Evolutionary conservation across 192 early-diverging fungal genomes (phyloP).

Genomic region (Coemansia sp.): DNA sequence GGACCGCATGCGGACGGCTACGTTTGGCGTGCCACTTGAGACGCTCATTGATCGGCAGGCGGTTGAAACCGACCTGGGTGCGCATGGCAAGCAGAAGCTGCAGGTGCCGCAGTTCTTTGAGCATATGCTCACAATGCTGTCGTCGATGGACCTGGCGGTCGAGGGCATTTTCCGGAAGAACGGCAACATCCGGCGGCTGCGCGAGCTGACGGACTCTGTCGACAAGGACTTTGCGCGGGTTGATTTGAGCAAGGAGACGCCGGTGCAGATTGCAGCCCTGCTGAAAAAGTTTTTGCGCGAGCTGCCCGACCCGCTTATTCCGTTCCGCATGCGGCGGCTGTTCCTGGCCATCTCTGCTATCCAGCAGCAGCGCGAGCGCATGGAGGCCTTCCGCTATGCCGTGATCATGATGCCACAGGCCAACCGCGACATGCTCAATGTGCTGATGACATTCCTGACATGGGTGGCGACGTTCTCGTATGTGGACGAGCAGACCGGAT

Average conservation of each 20-base stretch:
- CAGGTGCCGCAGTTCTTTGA: conserved; percentile 86
- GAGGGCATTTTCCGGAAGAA: conserved; percentile 99
- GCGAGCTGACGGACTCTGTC: conserved; percentile 76
- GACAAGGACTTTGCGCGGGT: conserved; percentile 78
- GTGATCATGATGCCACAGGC: conserved; percentile 81
- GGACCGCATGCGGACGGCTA: conserved; percentile 61
- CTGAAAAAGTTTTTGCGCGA: conserved; percentile 97
- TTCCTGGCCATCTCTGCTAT: conserved; percentile 80
- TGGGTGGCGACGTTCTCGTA: conserved; percentile 79
- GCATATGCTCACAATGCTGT: conserved; percentile 70
- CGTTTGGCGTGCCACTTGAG: conserved; percentile 89
- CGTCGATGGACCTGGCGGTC: conserved; percentile 68
- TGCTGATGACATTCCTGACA: conserved; percentile 83
- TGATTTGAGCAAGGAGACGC: conserved; percentile 67
- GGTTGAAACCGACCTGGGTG: conserved; percentile 69
- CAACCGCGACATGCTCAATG: conserved; percentile 90
- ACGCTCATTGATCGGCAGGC: conserved; percentile 78
- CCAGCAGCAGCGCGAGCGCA: conserved; percentile 50
- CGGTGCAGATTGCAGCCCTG: conserved; percentile 91
- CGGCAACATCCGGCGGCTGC: conserved; percentile 90
- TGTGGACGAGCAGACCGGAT: conserved; percentile 68
- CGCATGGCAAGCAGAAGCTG: conserved; percentile 61
- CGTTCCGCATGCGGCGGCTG: conserved; percentile 80
- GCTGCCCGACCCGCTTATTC: conserved; percentile 91
- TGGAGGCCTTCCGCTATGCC: conserved; percentile 73